These are phyloP conservation scores for Sclerotinia trifoliorum DNA, from an alignment of 2,329 filamentous ascomycete genomes.

Conservation along the genomic window DNA sequence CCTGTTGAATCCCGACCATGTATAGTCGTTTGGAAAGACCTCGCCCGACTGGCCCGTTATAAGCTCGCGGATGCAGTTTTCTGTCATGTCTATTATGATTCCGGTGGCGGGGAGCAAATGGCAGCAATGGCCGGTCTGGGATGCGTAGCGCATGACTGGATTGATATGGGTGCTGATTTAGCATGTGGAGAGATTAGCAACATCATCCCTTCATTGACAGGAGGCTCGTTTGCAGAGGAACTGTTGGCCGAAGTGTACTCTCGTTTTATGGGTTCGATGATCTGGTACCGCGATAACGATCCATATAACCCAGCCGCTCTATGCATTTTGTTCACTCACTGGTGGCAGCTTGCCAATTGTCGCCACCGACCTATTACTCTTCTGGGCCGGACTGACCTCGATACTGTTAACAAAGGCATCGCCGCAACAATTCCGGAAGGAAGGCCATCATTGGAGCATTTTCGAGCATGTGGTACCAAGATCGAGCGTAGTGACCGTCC, in stretches of 20 bases:
- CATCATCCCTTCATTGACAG: conserved; percentile 1
- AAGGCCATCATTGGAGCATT: conserved; percentile 7
- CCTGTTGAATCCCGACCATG: not conserved
- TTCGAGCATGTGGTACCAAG: conserved; percentile 4
- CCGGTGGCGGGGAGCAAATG: not conserved
- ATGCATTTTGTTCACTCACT: not conserved
- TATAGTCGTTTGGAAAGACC: not conserved
- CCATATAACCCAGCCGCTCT: not conserved
- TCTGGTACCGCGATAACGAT: conserved; percentile 18
- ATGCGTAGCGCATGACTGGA: not conserved
- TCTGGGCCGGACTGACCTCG: conserved; percentile 1
- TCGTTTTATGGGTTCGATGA: not conserved
- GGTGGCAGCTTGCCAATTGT: conserved; percentile 16
- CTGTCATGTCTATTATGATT: conserved; percentile 12
- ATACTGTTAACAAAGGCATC: not conserved
- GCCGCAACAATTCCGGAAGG: not conserved
- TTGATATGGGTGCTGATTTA: conserved; percentile 9
- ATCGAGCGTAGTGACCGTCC: not conserved
- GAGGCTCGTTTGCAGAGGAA: conserved; percentile 7
- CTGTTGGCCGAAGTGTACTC: conserved; percentile 7
- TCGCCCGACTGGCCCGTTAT: conserved; percentile 6
- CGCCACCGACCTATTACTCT: conserved; percentile 11
- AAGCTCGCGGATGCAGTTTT: conserved; percentile 9
- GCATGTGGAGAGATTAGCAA: conserved; percentile 5
- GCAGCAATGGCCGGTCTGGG: conserved; percentile 2